Base-by-base conservation (phyloP, 1,139 yeast genomes). In the Debaryomyces sp. region DNA sequence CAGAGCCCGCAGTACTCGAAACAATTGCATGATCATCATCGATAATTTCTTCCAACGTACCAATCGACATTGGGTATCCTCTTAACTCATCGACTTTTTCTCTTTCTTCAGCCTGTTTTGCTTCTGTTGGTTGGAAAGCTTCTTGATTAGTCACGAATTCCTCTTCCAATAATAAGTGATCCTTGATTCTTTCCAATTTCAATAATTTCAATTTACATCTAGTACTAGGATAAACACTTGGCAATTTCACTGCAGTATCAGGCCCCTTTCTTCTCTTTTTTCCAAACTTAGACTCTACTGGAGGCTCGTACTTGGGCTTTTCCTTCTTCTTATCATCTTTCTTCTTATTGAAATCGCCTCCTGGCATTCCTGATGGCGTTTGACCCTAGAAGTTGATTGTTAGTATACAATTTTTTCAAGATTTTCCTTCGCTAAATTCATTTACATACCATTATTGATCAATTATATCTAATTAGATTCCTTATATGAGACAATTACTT, bases 1-100 rank as follows among this genome's bases (percentile, higher is more conserved):
- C 99, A 6, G 97, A 96, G 24, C 98, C 98, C 10, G 97, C 90
- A 5, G 96, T 86, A 48, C 96, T 85, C 35, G 97, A 90, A 41
- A 94, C 98, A 74, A 94, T 95, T 18, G 99, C 99, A 69, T 95
- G 99, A 67, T 94, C 99, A 68, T 94, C 99, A 66, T 94, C 99
- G 58, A 94, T 90, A 52, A 95, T 89, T 72, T 94, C 99, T 66
- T 94, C 99, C 62, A 94, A 78, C 3, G 97, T 91, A 43, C 99
- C 99, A 52, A 95, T 89, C 37, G 96, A 87, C 90, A 94, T 87
- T 49, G 99, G 99, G 41, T 91, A 85, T 9, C 99, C 99, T 68
- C 99, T 84, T 64, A 94, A 82, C 59, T 92, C 97, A 63, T 94
- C 98, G 50, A 95, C 88, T 68, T 92, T 91, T 59, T 90, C 92